Conservation (phyloP, 768 basidiomycete species). For the Boletus speciosus region DNA sequence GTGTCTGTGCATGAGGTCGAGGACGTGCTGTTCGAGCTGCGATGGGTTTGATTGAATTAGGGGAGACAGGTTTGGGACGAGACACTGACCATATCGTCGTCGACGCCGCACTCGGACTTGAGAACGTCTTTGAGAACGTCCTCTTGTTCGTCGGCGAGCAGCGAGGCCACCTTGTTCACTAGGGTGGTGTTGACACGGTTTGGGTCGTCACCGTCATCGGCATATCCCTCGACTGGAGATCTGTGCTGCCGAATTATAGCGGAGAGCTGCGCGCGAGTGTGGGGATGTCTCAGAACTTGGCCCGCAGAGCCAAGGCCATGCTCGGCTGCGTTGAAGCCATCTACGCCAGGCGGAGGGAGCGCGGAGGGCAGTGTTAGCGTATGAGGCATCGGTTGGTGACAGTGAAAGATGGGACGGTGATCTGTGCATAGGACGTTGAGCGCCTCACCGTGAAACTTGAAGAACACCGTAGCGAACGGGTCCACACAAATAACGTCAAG, state of each 20-base stretch:
- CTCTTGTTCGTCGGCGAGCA: constrained; percentile 81
- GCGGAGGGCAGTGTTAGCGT: constrained; percentile 21
- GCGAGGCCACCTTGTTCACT: constrained; percentile 65
- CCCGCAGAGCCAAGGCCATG: constrained; percentile 7
- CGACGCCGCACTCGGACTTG: constrained; percentile 64
- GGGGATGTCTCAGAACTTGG: constrained; percentile 57
- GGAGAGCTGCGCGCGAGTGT: constrained; percentile 77
- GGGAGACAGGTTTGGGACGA: constrained; percentile 5
- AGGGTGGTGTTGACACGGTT: constrained; percentile 55
- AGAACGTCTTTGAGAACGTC: constrained; percentile 79
- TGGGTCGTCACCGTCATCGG: constrained; percentile 55
- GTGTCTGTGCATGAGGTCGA: constrained; percentile 96
- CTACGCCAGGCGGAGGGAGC: constrained; percentile 8
- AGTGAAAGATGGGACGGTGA: constrained; percentile 18
- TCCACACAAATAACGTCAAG: constrained; percentile 24
- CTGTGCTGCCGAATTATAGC: constrained; percentile 73
- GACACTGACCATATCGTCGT: constrained; percentile 61
- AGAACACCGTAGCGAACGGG: constrained; percentile 1
- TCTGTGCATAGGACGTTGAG: constrained; percentile 23
- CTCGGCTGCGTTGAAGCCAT: constrained; percentile 13
- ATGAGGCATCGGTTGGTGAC: constrained; percentile 24
- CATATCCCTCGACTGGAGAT: constrained; percentile 46
- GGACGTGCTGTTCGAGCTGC: constrained; percentile 82
- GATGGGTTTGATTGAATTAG: constrained; percentile 20
- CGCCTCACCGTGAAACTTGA: constrained; percentile 20